A percentile compares a stretch with the other conserved stretches of the same genome.
Evolutionary conservation across 768 basidiomycete genomes (phyloP).

Genomic region (Porpolomopsis calyptriformis): DNA sequence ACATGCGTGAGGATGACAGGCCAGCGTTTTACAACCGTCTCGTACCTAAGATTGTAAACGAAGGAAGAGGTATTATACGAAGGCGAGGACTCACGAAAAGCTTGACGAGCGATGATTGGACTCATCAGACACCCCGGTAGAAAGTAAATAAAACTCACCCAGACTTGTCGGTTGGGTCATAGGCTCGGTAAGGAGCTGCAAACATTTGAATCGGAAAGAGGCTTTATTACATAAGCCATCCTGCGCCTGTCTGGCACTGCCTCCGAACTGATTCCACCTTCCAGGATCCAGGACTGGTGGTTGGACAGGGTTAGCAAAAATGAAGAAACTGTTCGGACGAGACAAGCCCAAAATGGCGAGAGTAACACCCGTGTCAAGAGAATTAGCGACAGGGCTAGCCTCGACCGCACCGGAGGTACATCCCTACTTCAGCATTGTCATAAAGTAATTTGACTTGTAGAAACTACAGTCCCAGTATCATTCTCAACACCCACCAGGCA

Average conservation of each 20-base stretch:
- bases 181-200: slow-evolving; percentile 51
- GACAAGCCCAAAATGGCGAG: slow-evolving; percentile 8
- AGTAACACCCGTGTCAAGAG: slow-evolving; percentile 6
- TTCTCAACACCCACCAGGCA: background rate
- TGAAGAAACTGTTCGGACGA: slow-evolving; percentile 11
- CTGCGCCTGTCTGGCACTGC: background rate
- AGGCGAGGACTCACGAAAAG: background rate
- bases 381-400: slow-evolving; percentile 1
- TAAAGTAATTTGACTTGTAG: background rate
- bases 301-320: background rate
- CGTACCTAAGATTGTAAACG: slow-evolving; percentile 38
- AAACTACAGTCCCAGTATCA: slow-evolving; percentile 1
- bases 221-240: background rate
- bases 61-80: background rate
- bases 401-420: slow-evolving; percentile 7
- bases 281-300: no score
- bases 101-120: background rate
- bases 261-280: background rate
- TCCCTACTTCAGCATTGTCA: background rate
- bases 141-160: slow-evolving; percentile 62
- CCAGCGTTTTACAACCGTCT: slow-evolving; percentile 72
- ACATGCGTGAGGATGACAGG: slow-evolving; percentile 74
- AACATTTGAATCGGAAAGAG: slow-evolving; percentile 19
- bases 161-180: slow-evolving; percentile 60
- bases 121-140: slow-evolving; percentile 32